phyloP scores from a whole-genome alignment of 352 stramenopile genomes.

The Phytophthora podocarpi region DNA sequence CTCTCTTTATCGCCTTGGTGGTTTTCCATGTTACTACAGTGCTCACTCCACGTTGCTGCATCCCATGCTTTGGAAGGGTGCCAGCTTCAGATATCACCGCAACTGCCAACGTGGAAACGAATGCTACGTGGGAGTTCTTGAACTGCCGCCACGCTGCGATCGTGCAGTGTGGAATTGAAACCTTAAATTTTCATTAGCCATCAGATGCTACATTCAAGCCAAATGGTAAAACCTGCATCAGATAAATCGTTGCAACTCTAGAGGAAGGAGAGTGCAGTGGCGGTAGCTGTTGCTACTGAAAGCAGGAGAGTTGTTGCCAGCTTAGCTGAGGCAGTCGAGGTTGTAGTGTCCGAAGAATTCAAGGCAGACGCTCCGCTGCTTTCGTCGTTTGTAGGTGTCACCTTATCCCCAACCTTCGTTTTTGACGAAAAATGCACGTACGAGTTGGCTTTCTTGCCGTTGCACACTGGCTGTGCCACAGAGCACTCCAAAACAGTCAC shows the following conservation, averaged over 20 bases:
- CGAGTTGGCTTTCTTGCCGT: constrained; percentile 58
- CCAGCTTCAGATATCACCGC: background rate
- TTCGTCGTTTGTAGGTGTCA: constrained; percentile 27
- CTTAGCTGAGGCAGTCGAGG: background rate
- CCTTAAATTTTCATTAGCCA: no score
- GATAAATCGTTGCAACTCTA: no score
- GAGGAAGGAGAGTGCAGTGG: background rate
- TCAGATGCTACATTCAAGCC: no score
- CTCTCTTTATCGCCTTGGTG: no score
- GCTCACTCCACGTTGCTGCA: background rate
- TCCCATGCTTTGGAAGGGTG: constrained; percentile 22
- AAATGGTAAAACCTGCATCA: no score
- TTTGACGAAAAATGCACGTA: constrained; percentile 36
- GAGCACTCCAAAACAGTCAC: constrained; percentile 54
- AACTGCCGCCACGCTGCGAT: constrained; percentile 14
- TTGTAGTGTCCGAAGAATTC: constrained; percentile 16
- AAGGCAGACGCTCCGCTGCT: constrained; percentile 14
- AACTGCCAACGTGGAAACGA: constrained; percentile 22
- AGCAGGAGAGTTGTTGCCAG: background rate
- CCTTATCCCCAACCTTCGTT: constrained; percentile 36
- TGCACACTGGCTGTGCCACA: constrained; percentile 53
- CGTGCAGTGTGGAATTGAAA: constrained; percentile 25
- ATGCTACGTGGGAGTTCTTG: constrained; percentile 7
- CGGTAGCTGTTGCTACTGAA: background rate
- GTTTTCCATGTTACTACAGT: no score